Base-by-base conservation (phyloP, 2,329 filamentous ascomycete species). In the Alternaria angustiovoidea region DNA sequence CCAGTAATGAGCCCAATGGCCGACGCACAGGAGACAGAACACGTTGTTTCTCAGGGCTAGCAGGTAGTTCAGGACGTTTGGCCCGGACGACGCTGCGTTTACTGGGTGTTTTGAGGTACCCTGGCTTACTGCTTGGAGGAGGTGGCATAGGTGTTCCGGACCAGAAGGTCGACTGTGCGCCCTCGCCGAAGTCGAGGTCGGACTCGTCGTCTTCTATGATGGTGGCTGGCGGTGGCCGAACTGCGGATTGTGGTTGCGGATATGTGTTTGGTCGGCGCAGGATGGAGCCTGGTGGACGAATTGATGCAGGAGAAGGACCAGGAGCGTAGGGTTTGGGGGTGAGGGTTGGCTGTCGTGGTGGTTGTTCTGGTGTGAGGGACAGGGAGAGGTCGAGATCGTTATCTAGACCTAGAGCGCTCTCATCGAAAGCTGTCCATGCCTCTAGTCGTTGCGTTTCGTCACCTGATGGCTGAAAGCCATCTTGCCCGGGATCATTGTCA, bases 51-150 rank as follows among this genome's bases (percentile, higher is more conserved):
- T 76, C 70, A 0, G 74, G 70, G 54, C 67, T 73, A 5, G 56
- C 47, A 2, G 65, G 66, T 1, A 76, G 57, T 32, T 74, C 72
- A 9, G 70, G 68, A 9, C 74, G 65, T 57, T 77, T 79, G 1
- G 72, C 68, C 1, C 78, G 65, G 2, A 72, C 78, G 1, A 79
- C 70, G 46, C 67, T 72, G 24, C 79, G 74, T 57, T 80, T 81
- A 42, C 79, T 81, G 0, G 82, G 82, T 30, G 82, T 83, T 39
- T 82, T 80, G 56, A 84, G 76, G 54, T 84, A 84, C 0, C 79
- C 79, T 8, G 74, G 66, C 56, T 65, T 71, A 18, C 52, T 44
- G 14, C 49, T 62, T 24, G 58, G 28, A 24, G 64, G 53, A 11
- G 64, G 62, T 5, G 64, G 69, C 57, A 68, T 65, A 16, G 68